Percentiles rank a stretch among this genome's conserved stretches.
phyloP scores from a whole-genome alignment of 2,329 filamentous ascomycete genomes.

The Trichocomaceae sp. region DNA sequence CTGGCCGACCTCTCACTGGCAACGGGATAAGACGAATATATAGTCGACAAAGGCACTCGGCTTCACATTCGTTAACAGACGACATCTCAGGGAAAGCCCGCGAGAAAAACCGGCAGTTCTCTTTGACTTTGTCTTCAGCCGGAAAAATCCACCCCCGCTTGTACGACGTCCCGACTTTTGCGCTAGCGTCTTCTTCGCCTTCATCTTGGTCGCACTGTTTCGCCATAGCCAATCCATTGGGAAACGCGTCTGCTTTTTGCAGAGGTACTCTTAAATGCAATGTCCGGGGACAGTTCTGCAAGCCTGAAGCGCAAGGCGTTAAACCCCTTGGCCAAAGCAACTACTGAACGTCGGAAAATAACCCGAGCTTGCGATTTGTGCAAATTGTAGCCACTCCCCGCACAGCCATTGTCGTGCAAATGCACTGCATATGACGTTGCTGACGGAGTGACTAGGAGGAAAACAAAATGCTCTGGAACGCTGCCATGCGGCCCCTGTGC shows the following conservation, averaged over 20 bases:
- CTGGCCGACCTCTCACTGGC: not conserved
- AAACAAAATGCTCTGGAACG: slow-evolving; percentile 33
- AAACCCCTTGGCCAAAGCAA: slow-evolving; percentile 17
- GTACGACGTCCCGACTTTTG: not conserved
- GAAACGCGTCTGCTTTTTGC: not conserved
- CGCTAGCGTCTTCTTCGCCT: not conserved
- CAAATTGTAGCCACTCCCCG: slow-evolving; percentile 20
- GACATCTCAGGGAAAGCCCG: not conserved
- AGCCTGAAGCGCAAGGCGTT: slow-evolving; percentile 28
- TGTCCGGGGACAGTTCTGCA: not conserved
- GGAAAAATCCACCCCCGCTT: not conserved
- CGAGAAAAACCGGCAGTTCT: not conserved
- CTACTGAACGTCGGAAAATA: slow-evolving; percentile 29
- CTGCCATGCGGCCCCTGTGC: slow-evolving; percentile 31
- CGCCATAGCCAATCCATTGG: not conserved
- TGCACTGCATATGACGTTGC: not conserved
- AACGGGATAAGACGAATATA: not conserved
- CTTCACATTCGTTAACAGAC: not conserved
- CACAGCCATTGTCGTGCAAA: not conserved
- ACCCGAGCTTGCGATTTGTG: slow-evolving; percentile 35
- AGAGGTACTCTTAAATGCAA: not conserved
- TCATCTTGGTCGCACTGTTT: not conserved
- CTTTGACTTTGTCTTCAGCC: not conserved
- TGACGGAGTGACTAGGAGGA: slow-evolving; percentile 21
- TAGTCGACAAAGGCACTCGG: not conserved